A percentile compares a stretch with the other conserved stretches of the same genome.
phyloP scores from a whole-genome alignment of 2,329 filamentous ascomycete genomes.

The Paradendryphiella salina region DNA sequence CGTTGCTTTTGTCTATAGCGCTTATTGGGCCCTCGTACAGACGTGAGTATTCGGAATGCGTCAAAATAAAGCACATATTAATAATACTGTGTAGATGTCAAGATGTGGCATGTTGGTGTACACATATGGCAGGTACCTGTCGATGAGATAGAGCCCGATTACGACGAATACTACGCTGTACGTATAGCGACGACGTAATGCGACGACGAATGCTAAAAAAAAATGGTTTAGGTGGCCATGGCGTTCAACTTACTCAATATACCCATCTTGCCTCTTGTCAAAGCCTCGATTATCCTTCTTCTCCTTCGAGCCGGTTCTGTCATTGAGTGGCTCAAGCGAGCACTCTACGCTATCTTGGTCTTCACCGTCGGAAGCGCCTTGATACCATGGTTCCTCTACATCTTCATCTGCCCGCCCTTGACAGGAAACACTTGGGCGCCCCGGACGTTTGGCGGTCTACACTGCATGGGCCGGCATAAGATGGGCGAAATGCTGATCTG shows the following conservation, averaged over 20 bases:
- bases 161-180: slow-evolving; percentile 44
- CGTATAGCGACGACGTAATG: slow-evolving; percentile 1
- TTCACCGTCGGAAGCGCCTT: slow-evolving; percentile 44
- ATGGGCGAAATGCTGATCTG: slow-evolving; percentile 48
- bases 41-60: slow-evolving; percentile 29
- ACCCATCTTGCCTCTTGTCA: slow-evolving; percentile 48
- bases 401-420: slow-evolving; percentile 47
- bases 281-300: slow-evolving; percentile 47
- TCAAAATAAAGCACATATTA: slow-evolving; percentile 8
- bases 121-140: slow-evolving; percentile 44
- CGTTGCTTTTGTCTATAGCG: slow-evolving; percentile 43
- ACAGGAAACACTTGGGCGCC: slow-evolving; percentile 48
- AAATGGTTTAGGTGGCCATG: slow-evolving; percentile 33
- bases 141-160: slow-evolving; percentile 43
- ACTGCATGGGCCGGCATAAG: slow-evolving; percentile 44
- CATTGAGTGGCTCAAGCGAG: slow-evolving; percentile 45
- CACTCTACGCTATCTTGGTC: slow-evolving; percentile 44
- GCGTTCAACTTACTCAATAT: slow-evolving; percentile 49
- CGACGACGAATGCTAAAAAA: too few species aligned
- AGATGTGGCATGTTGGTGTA: slow-evolving; percentile 46
- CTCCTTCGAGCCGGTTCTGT: slow-evolving; percentile 47
- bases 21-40: slow-evolving; percentile 44
- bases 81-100: slow-evolving; percentile 32
- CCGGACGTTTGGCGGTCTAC: slow-evolving; percentile 45
- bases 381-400: slow-evolving; percentile 45